Percentiles rank a stretch among this genome's conserved stretches.
phyloP scores from a whole-genome alignment of 2,329 filamentous ascomycete species.

The Pestalotiopsis sp. region DNA sequence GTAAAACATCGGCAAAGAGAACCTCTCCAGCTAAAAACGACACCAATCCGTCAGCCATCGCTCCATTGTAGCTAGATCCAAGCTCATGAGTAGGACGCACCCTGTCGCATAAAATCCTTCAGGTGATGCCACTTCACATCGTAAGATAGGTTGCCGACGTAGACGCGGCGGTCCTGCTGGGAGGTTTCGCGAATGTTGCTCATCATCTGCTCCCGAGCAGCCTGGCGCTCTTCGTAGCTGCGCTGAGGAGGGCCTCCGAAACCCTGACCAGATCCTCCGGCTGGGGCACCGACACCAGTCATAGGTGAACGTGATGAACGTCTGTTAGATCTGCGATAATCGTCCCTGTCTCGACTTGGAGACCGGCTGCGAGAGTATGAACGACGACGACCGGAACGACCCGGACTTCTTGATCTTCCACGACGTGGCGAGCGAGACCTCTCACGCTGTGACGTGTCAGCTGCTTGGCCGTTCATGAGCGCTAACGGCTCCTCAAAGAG shows the following conservation, averaged over 20 bases:
- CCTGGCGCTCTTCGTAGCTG: conserved; percentile 80
- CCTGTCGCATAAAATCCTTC: conserved; percentile 99
- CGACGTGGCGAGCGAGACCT: conserved; percentile 78
- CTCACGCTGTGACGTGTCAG: conserved; percentile 69
- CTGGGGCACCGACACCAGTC: conserved; percentile 70
- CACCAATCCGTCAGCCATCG: conserved; percentile 40
- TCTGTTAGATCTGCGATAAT: conserved; percentile 74
- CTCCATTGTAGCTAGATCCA: conserved; percentile 25
- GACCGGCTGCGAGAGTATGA: conserved; percentile 82
- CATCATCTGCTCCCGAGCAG: conserved; percentile 94
- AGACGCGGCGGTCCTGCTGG: conserved; percentile 98
- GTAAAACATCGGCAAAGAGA: conserved; percentile 97
- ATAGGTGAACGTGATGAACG: conserved; percentile 81
- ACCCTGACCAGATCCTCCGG: conserved; percentile 71
- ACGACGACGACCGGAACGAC: conserved; percentile 68
- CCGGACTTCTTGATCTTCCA: conserved; percentile 82
- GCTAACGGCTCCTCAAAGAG: conserved; percentile 13
- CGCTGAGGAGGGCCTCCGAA: conserved; percentile 68
- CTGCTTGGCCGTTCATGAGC: conserved; percentile 23
- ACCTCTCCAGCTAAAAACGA: conserved; percentile 87
- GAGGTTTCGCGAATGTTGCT: conserved; percentile 89
- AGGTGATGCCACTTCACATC: conserved; percentile 99
- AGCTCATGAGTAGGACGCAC: conserved; percentile 57
- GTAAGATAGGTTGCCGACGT: conserved; percentile 98
- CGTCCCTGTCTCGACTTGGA: conserved; percentile 75